A percentile compares a stretch with the other conserved stretches of the same genome.
Evolutionary conservation across 495 filamentous ascomycete genomes (phyloP).

Genomic region (Apiosordaria backusii): DNA sequence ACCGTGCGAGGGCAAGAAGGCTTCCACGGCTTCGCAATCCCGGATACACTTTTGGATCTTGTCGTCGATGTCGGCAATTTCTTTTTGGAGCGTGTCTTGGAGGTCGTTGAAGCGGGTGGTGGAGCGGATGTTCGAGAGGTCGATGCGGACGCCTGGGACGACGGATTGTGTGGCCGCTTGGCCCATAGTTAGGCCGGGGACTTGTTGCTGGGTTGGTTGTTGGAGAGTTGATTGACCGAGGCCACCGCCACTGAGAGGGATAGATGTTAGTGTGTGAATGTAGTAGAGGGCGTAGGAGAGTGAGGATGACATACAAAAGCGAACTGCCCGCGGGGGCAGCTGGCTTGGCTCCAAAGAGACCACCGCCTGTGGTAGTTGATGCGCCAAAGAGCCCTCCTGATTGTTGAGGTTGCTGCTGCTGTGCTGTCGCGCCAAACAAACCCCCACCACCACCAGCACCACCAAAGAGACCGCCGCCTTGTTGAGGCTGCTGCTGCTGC

Average conservation of each 20-base stretch:
- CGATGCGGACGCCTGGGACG: conserved; percentile 71
- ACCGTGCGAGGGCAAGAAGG: conserved; percentile 63
- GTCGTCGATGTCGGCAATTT: conserved; percentile 71
- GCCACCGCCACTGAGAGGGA: conserved; percentile 20
- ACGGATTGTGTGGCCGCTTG: conserved; percentile 50
- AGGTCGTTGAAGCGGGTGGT: conserved; percentile 91
- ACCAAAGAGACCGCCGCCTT: conserved; percentile 23
- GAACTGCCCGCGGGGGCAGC: conserved; percentile 30
- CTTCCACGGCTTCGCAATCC: conserved; percentile 52
- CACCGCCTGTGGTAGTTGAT: conserved; percentile 35
- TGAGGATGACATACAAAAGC: conserved; percentile 48
- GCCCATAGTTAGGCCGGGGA: conserved; percentile 42
- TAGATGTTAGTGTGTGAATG: conserved; percentile 12
- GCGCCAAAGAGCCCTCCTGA: conserved; percentile 33
- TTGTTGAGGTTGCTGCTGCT: conserved; percentile 20
- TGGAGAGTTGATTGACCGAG: conserved; percentile 31
- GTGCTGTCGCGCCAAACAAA: conserved; percentile 18
- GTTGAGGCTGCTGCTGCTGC: conserved; percentile 16
- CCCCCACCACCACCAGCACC: conserved; percentile 10
- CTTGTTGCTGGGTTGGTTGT: conserved; percentile 36
- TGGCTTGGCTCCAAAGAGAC: conserved; percentile 44
- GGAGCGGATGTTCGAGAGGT: conserved; percentile 68
- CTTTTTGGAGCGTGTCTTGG: conserved; percentile 71
- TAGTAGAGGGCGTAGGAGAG: not conserved
- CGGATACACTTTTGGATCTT: conserved; percentile 67